These are phyloP conservation scores for Arthrobotrys sinensis DNA, from an alignment of 2,329 filamentous ascomycete species.

Conservation along the genomic window DNA sequence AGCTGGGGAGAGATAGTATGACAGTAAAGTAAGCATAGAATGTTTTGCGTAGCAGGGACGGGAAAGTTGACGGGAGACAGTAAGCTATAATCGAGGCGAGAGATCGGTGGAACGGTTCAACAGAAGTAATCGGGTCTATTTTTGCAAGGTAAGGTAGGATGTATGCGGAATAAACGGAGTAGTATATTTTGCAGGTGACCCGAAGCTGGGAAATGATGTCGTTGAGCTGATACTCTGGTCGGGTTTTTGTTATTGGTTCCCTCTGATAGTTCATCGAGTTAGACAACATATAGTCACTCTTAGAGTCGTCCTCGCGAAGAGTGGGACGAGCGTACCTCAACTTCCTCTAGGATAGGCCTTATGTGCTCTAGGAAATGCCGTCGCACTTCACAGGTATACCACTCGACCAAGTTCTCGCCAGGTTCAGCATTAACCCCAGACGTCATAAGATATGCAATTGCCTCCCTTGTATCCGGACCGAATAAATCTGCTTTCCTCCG, in stretches of 20 bases:
- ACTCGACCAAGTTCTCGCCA: slow-evolving; percentile 64
- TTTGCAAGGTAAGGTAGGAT: slow-evolving; percentile 53
- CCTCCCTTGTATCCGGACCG: slow-evolving; percentile 60
- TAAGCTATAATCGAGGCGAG: slow-evolving; percentile 64
- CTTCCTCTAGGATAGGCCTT: slow-evolving; percentile 61
- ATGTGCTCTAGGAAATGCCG: slow-evolving; percentile 64
- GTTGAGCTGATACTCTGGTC: slow-evolving; percentile 53
- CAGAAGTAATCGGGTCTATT: slow-evolving; percentile 49
- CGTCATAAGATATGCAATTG: slow-evolving; percentile 63
- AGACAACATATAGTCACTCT: slow-evolving; percentile 1
- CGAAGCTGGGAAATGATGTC: slow-evolving; percentile 55
- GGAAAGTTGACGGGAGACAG: slow-evolving; percentile 61
- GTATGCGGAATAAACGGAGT: slow-evolving; percentile 55
- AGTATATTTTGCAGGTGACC: slow-evolving; percentile 57
- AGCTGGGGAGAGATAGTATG: slow-evolving; percentile 56
- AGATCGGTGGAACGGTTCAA: slow-evolving; percentile 60
- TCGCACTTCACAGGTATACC: slow-evolving; percentile 64
- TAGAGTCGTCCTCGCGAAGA: neutral
- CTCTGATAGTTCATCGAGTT: slow-evolving; percentile 23
- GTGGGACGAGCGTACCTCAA: slow-evolving; percentile 28
- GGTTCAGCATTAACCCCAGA: slow-evolving; percentile 50
- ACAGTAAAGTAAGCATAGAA: slow-evolving; percentile 59
- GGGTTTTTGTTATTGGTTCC: slow-evolving; percentile 30
- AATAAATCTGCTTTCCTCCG: slow-evolving; percentile 61
- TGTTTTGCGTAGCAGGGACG: slow-evolving; percentile 52